phyloP scores from a whole-genome alignment of 2,329 filamentous ascomycete genomes.

The Dothidotthia symphoricarpi region DNA sequence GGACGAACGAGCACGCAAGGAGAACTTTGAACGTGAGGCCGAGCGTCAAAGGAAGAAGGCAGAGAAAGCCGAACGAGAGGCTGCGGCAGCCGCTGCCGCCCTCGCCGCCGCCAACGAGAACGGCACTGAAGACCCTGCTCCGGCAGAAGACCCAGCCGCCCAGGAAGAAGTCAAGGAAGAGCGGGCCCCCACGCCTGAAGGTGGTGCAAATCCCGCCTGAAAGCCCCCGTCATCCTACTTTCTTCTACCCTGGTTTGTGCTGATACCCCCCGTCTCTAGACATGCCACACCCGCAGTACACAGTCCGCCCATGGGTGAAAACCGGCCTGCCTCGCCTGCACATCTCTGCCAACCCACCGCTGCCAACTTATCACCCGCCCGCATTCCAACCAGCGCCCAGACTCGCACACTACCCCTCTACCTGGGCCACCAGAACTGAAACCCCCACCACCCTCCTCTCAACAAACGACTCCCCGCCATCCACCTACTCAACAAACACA shows the following conservation, averaged over 20 bases:
- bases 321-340: conserved; percentile 20
- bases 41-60: conserved; percentile 46
- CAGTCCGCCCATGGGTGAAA: conserved; percentile 32
- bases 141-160: conserved; percentile 9
- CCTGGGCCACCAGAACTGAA: background rate
- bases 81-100: conserved; percentile 29
- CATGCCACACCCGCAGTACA: conserved; percentile 18
- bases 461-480: conserved; percentile 3
- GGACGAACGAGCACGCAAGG: conserved; percentile 80
- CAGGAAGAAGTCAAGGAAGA: conserved; percentile 33
- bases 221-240: conserved; percentile 9
- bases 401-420: background rate
- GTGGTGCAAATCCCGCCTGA: conserved; percentile 37
- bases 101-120: conserved; percentile 20
- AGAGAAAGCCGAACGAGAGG: conserved; percentile 44
- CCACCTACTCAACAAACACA: no score
- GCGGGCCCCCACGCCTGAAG: conserved; percentile 30
- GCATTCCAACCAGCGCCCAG: background rate
- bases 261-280: conserved; percentile 25
- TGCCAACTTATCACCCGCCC: conserved; percentile 1
- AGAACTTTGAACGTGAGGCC: conserved; percentile 61
- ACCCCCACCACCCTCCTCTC: background rate
- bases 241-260: conserved; percentile 18
- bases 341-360: conserved; percentile 10
- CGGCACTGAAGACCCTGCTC: conserved; percentile 17